Evolutionary conservation across 805 yeast species (phyloP), one percentile per base, ranked within the genome.

Genomic region (Cyberlindnera nakhonratchasimensis): DNA sequence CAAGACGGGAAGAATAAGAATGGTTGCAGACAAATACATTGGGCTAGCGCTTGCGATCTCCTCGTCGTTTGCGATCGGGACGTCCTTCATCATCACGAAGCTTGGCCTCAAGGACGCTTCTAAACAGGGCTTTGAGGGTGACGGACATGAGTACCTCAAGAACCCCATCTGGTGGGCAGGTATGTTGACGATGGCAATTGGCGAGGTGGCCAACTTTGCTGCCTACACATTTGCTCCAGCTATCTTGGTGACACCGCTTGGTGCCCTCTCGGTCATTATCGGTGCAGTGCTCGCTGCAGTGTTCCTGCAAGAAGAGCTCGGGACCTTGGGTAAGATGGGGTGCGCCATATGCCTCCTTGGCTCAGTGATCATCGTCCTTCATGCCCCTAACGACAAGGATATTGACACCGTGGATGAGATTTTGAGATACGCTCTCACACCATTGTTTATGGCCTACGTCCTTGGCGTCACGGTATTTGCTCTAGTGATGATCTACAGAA

Each of bases 101-200:
- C 82, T 84, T 59, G 96, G 96, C 10, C 74, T 89, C 22, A 75
- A 80, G 61, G 81, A 81, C 45, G 84, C 91, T 2, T 72, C 83
- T 13, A 69, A 72, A 44, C 79, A 79, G 43, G 87, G 87, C 3
- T 70, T 74, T 26, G 75, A 71, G 42, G 87, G 82, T 22, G 85
- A 85, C 46, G 88, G 89, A n/a, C 79, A 72, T 58, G 80, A 83
- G 54, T 88, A 88, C 59, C 67, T 88, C 49, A 79, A 75, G 51
- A 87, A 85, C 61, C 96, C 96, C 11, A 76, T 86, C 29, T 88
- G 96, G 96, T 86, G 95, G 86, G 86, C 91, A 1, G 96, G 96
- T 11, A 89, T 89, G 74, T 57, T 80, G 23, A 80, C 95, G 36
- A 82, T 88, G 96, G 95, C 93, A 3, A 65, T 88, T 18, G 96